These are phyloP conservation scores for Xylariaceae sp. DNA, from an alignment of 2,329 filamentous ascomycete genomes.

Conservation along the genomic window DNA sequence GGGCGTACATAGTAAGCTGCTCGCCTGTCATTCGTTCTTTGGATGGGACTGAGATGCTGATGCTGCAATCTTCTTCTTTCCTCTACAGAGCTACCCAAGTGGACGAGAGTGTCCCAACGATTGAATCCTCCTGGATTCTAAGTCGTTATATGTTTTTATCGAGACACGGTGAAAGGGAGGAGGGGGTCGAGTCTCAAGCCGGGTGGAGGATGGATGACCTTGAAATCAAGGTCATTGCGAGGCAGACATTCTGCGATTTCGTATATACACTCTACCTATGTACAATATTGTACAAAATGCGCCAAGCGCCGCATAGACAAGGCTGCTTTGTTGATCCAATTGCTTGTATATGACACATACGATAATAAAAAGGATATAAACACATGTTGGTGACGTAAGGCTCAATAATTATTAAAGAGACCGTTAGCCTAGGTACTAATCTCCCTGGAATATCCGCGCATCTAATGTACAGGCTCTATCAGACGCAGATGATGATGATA, in stretches of 20 bases:
- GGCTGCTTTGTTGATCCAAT: conserved; percentile 1
- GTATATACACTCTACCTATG: conserved; percentile 5
- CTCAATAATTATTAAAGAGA: no score
- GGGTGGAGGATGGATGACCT: neutral
- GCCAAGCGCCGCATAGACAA: neutral
- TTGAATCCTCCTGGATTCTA: conserved; percentile 93
- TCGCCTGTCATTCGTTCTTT: neutral
- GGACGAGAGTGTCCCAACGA: conserved; percentile 91
- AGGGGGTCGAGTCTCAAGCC: no score
- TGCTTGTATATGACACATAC: conserved; percentile 1
- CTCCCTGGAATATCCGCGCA: no score
- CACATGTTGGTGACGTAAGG: no score
- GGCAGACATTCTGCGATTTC: neutral
- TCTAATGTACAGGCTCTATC: no score
- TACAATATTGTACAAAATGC: conserved; percentile 16
- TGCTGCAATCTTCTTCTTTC: conserved; percentile 4
- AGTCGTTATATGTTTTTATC: conserved; percentile 16
- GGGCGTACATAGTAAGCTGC: conserved; percentile 87
- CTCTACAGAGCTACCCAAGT: conserved; percentile 70
- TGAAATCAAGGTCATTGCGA: no score
- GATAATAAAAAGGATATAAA: no score
- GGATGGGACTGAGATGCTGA: neutral
- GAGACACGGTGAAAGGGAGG: neutral
- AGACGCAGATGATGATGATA: no score
- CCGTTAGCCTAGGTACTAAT: no score